phyloP scores from a whole-genome alignment of 768 basidiomycete genomes.

The Clitopilus hobsonii region DNA sequence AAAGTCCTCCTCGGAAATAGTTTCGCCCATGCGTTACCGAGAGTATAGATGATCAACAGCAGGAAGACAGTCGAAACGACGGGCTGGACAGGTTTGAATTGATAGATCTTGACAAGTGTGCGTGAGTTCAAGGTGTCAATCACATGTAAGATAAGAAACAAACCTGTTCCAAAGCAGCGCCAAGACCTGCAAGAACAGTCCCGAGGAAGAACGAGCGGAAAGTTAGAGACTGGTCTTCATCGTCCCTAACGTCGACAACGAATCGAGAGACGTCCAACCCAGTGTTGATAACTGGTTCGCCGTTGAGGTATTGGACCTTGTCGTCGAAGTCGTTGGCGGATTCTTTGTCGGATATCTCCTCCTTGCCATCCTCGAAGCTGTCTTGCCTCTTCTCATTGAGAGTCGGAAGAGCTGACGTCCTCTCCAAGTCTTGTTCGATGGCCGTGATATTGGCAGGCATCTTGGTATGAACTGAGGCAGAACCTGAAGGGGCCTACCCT shows the following conservation, averaged over 20 bases:
- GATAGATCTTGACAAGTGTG: constrained; percentile 40
- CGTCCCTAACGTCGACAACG: constrained; percentile 54
- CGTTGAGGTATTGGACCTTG: constrained; percentile 26
- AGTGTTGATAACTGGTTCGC: constrained; percentile 36
- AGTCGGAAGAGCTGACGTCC: background rate
- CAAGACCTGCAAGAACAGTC: constrained; percentile 51
- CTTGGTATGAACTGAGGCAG: constrained; percentile 2
- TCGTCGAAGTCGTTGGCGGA: constrained; percentile 20
- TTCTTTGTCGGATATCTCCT: constrained; percentile 14
- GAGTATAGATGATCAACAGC: constrained; percentile 45
- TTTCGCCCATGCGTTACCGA: constrained; percentile 47
- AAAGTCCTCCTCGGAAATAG: constrained; percentile 36
- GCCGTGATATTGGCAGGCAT: background rate
- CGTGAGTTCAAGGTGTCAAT: background rate
- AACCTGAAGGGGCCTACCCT: background rate
- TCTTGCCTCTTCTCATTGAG: constrained; percentile 6
- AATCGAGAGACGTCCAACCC: constrained; percentile 50
- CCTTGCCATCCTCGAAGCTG: constrained; percentile 12
- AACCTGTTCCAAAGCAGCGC: constrained; percentile 55
- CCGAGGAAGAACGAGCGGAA: constrained; percentile 54
- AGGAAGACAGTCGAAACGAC: constrained; percentile 53
- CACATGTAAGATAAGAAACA: constrained; percentile 3
- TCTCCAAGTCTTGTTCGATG: constrained; percentile 2
- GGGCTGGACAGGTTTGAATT: constrained; percentile 54
- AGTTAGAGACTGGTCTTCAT: constrained; percentile 50